A percentile compares a stretch with the other conserved stretches of the same genome.
phyloP scores from a whole-genome alignment of 495 filamentous ascomycete species.

The Coniosporium apollinis region DNA sequence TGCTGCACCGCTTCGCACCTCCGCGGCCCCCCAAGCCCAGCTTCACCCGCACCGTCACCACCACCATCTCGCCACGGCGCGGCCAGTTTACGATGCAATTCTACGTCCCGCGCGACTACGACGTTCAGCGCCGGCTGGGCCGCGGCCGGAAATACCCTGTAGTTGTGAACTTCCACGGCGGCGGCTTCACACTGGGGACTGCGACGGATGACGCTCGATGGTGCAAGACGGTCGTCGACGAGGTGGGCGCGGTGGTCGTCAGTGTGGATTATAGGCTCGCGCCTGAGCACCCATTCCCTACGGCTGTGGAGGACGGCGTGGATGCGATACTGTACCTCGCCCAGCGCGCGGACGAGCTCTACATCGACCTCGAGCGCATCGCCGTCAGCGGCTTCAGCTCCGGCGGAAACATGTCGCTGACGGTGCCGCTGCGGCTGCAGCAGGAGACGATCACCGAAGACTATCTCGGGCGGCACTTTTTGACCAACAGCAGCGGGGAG shows the following conservation, averaged over 20 bases:
- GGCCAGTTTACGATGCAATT: constrained; percentile 56
- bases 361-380: constrained; percentile 43
- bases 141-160: constrained; percentile 21
- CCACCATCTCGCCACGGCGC: constrained; percentile 36
- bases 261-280: constrained; percentile 27
- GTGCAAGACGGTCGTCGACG: constrained; percentile 20
- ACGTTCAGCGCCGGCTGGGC: constrained; percentile 22
- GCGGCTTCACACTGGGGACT: constrained; percentile 25
- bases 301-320: constrained; percentile 28
- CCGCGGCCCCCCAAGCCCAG: constrained; percentile 49
- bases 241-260: constrained; percentile 25
- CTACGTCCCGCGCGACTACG: constrained; percentile 55
- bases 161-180: constrained; percentile 30
- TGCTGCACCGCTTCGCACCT: constrained; percentile 49
- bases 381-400: constrained; percentile 74
- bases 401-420: constrained; percentile 73
- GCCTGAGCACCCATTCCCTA: constrained; percentile 27
- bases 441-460: constrained; percentile 21
- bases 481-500: neutral
- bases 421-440: constrained; percentile 53
- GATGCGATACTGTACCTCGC: constrained; percentile 26
- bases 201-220: constrained; percentile 27
- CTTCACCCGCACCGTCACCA: constrained; percentile 47
- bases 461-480: neutral
- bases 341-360: constrained; percentile 25